These are phyloP conservation scores for Paraphaeosphaeria minitans DNA, from an alignment of 2,329 filamentous ascomycete genomes.

Conservation along the genomic window DNA sequence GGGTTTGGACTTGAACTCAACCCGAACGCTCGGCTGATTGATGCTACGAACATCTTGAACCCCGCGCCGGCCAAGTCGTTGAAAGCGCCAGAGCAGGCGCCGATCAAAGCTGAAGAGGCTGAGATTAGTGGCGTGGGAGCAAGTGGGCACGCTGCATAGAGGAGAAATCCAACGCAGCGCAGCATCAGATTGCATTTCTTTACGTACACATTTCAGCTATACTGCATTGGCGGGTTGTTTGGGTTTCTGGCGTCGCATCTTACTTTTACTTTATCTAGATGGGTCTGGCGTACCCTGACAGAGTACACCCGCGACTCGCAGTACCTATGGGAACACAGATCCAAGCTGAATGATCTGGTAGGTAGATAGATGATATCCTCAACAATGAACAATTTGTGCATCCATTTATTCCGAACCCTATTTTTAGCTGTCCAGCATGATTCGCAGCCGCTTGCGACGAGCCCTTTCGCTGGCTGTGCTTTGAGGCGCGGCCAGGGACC, in stretches of 20 bases:
- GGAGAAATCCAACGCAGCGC: not conserved
- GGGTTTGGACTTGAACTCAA: slow-evolving; percentile 90
- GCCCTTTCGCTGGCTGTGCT: slow-evolving; percentile 18
- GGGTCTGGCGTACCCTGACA: slow-evolving; percentile 23
- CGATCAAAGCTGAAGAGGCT: slow-evolving; percentile 17
- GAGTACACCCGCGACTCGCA: slow-evolving; percentile 4
- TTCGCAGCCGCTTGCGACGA: slow-evolving; percentile 29
- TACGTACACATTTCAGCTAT: slow-evolving; percentile 7
- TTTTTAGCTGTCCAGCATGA: slow-evolving; percentile 33
- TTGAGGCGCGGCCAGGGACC: slow-evolving; percentile 30
- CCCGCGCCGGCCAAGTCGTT: slow-evolving; percentile 60
- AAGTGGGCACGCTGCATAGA: slow-evolving; percentile 18
- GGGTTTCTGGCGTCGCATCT: slow-evolving; percentile 11
- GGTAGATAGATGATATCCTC: slow-evolving; percentile 9
- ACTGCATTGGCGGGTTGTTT: slow-evolving; percentile 17
- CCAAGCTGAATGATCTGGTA: slow-evolving; percentile 2
- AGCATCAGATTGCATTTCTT: not conserved
- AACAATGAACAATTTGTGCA: slow-evolving; percentile 5
- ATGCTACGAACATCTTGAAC: slow-evolving; percentile 73
- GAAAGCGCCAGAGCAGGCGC: slow-evolving; percentile 26
- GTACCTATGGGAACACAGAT: not conserved
- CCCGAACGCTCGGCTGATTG: slow-evolving; percentile 77
- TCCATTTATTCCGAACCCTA: slow-evolving; percentile 14
- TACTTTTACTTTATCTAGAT: slow-evolving; percentile 15
- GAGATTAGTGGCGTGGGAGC: slow-evolving; percentile 18